A percentile compares a stretch with the other conserved stretches of the same genome.
Evolutionary conservation across 768 basidiomycete genomes (phyloP).

Genomic region (Mycena olivaceomarginata): DNA sequence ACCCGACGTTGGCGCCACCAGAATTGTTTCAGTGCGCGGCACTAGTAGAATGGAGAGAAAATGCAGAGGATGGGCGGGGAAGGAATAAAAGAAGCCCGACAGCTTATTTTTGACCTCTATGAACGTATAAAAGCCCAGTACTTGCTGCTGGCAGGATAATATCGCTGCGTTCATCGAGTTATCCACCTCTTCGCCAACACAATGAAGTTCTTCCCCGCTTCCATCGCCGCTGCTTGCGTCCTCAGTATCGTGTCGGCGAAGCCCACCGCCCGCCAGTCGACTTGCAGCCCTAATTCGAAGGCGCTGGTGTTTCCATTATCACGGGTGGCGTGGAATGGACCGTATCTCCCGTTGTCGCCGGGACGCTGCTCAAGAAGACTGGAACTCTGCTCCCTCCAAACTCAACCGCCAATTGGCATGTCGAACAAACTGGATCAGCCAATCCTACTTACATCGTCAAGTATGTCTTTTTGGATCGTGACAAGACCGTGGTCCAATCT

Average conservation of each 20-base stretch:
- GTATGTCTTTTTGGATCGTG: slow-evolving; percentile 7
- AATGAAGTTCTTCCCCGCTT: slow-evolving; percentile 31
- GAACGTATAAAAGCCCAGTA: slow-evolving; percentile 19
- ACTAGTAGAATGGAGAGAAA: not conserved
- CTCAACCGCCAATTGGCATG: slow-evolving; percentile 41
- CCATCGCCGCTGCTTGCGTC: slow-evolving; percentile 30
- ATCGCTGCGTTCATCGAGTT: not conserved
- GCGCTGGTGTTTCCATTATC: slow-evolving; percentile 40
- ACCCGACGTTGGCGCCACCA: not conserved
- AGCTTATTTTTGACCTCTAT: not conserved
- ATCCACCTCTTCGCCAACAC: not conserved
- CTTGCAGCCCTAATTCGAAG: slow-evolving; percentile 44
- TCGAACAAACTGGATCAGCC: slow-evolving; percentile 39
- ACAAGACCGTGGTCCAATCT: not conserved
- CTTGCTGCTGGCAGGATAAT: not conserved
- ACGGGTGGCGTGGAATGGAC: slow-evolving; percentile 27
- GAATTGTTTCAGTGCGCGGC: not conserved
- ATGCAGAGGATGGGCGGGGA: not conserved
- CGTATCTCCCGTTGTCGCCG: slow-evolving; percentile 35
- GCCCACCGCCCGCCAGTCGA: slow-evolving; percentile 28
- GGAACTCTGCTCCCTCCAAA: slow-evolving; percentile 24
- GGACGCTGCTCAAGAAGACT: slow-evolving; percentile 34
- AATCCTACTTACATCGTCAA: slow-evolving; percentile 40
- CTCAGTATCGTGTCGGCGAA: slow-evolving; percentile 24
- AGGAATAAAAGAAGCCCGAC: not conserved